phyloP scores from a whole-genome alignment of 2,329 filamentous ascomycete species.

The Metarhizium robertsii region DNA sequence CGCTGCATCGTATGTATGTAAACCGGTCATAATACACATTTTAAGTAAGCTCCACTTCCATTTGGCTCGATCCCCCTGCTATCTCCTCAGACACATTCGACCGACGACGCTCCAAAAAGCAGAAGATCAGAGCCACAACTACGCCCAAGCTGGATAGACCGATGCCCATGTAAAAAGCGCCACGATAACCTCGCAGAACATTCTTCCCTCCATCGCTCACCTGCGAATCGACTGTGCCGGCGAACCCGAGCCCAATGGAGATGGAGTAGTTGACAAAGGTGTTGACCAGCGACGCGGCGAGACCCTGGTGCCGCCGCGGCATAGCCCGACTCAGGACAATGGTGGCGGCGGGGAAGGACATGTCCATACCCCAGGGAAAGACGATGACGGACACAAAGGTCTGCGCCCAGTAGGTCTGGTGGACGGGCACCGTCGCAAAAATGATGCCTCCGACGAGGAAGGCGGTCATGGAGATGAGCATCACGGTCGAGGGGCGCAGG shows the following conservation, averaged over 20 bases:
- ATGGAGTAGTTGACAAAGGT: conserved; percentile 58
- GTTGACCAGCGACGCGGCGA: conserved; percentile 40
- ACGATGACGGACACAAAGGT: conserved; percentile 37
- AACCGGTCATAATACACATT: too few species aligned
- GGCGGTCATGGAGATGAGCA: conserved; percentile 29
- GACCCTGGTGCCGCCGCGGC: conserved; percentile 28
- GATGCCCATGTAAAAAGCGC: conserved; percentile 30
- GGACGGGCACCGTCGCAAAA: conserved; percentile 33
- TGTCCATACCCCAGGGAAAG: conserved; percentile 51
- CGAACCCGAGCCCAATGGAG: conserved; percentile 51
- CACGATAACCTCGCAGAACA: conserved; percentile 24
- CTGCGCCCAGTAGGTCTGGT: conserved; percentile 52
- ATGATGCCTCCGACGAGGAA: conserved; percentile 30
- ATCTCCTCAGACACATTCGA: too few species aligned
- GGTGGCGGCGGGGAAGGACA: conserved; percentile 50
- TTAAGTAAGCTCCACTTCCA: too few species aligned
- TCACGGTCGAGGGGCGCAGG: conserved; percentile 25
- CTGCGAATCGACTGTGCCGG: conserved; percentile 45
- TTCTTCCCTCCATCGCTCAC: conserved; percentile 17
- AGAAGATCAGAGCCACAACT: conserved; percentile 13
- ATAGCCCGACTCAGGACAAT: conserved; percentile 44
- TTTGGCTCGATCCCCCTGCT: too few species aligned
- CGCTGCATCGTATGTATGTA: too few species aligned
- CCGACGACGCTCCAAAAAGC: not conserved
- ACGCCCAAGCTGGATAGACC: conserved; percentile 26